Evolutionary conservation across 345 rosid species (phyloP), one percentile per base, ranked within the genome.

Genomic region (Citrus glauca): DNA sequence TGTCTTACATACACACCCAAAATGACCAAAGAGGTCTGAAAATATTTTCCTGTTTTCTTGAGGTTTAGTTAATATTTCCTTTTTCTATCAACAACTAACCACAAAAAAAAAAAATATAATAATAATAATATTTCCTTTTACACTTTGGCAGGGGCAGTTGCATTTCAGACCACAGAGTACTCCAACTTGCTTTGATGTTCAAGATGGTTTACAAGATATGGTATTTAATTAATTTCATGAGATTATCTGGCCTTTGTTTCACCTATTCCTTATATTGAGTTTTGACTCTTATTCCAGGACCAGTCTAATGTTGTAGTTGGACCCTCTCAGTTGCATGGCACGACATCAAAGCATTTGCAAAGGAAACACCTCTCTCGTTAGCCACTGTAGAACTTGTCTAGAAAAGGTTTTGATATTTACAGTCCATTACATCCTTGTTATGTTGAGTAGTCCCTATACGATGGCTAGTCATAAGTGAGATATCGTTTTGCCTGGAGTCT

Each of bases 141-240:
- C 28, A 28, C 71, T 28, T 61, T 79, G 35, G 80, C 84, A 89
- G 89, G 90, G 87, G 68, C 90, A 86, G 55, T 79, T 83, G 22
- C 86, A 82, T 68, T 82, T 84, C 86, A 85, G 86, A 81, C 80
- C 86, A 56, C 85, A 85, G 70, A 75, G 35, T 71, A 73, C 82
- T 74, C 71, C 86, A n/a, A 76, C 67, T 72, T 82, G 80, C 78
- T 81, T 83, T 6, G 81, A 80, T 80, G 53, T 83, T 14, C 86
- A 82, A 66, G 91, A 86, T 73, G 73, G 86, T 59, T 77, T 87
- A 61, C 87, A 82, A 33, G 89, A 86, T 32, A 87, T 84, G 88
- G 90, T 87, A 86, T 35, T 37, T 10, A 55, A 37, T 20, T 79
- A 55, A 25, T 64, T 65, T 37, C 42, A 45, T 14, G 35, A 20